These are phyloP conservation scores for Lachancea fermentati DNA, from an alignment of 805 yeast genomes.

Conservation along the genomic window DNA sequence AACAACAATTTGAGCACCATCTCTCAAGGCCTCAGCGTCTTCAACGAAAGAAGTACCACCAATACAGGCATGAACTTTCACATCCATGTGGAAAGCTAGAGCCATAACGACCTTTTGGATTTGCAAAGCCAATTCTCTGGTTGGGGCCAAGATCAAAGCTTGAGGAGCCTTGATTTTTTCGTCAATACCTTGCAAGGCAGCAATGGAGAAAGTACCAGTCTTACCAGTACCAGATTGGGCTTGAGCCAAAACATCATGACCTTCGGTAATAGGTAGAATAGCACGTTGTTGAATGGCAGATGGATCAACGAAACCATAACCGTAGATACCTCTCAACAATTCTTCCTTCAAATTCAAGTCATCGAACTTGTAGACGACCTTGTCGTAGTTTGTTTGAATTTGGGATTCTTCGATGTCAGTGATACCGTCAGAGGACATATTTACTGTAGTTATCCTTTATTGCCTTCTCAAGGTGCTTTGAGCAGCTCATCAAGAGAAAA, in stretches of 20 bases:
- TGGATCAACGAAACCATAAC: constrained; percentile 92
- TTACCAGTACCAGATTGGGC: constrained; percentile 99
- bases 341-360: constrained; percentile 66
- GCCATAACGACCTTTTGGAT: constrained; percentile 83
- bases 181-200: constrained; percentile 84
- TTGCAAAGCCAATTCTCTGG: constrained; percentile 93
- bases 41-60: constrained; percentile 86
- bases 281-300: constrained; percentile 97
- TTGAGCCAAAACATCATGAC: constrained; percentile 93
- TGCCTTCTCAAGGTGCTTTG: too few relatives aligned
- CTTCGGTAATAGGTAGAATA: constrained; percentile 86
- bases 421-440: constrained; percentile 54
- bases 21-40: constrained; percentile 67
- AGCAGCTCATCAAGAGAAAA: constrained; percentile 3
- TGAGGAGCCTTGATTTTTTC: constrained; percentile 68
- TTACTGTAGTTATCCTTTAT: too few relatives aligned
- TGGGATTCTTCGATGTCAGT: constrained; percentile 75
- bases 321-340: constrained; percentile 58
- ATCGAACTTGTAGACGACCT: constrained; percentile 71
- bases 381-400: constrained; percentile 95
- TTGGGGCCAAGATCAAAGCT: constrained; percentile 89
- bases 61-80: constrained; percentile 83
- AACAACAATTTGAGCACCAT: constrained; percentile 75
- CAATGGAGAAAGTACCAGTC: constrained; percentile 97
- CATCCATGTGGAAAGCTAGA: constrained; percentile 82